Evolutionary conservation across 352 stramenopile genomes (phyloP).

Genomic region (Phytophthora multivora): DNA sequence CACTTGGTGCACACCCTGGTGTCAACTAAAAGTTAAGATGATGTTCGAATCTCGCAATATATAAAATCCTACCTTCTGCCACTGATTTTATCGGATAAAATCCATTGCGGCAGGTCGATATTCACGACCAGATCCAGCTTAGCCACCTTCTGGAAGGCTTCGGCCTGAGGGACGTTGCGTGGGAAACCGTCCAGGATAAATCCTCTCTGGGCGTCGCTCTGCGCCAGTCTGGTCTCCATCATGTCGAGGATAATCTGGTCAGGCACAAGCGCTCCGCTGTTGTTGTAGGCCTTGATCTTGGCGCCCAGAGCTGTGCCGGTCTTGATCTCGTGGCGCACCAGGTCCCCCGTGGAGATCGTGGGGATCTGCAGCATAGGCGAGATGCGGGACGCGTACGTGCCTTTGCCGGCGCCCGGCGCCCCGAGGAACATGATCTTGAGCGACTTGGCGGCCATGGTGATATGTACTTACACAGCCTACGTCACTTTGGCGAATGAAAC

Average conservation of each 20-base stretch:
- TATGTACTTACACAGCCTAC: neutral
- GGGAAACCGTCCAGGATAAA: conserved; percentile 93
- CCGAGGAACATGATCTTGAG: conserved; percentile 92
- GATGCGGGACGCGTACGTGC: conserved; percentile 89
- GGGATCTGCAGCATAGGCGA: conserved; percentile 86
- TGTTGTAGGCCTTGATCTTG: conserved; percentile 88
- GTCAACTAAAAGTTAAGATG: neutral
- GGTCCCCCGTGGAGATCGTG: conserved; percentile 89
- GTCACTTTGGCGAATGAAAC: conserved; percentile 20
- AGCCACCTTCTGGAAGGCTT: conserved; percentile 80
- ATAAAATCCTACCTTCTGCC: conserved; percentile 51
- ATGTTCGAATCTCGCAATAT: neutral
- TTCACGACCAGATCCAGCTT: conserved; percentile 88
- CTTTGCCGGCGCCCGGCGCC: conserved; percentile 89
- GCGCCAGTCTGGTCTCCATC: conserved; percentile 76
- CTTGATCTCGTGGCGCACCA: conserved; percentile 91
- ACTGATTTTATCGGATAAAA: conserved; percentile 90
- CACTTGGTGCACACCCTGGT: conserved; percentile 82
- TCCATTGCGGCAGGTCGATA: conserved; percentile 89
- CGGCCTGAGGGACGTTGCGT: conserved; percentile 87
- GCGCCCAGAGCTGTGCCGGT: conserved; percentile 65
- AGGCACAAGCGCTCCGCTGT: conserved; percentile 82
- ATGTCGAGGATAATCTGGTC: conserved; percentile 92
- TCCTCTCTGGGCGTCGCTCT: conserved; percentile 70
- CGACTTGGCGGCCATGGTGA: conserved; percentile 37